Evolutionary conservation across 257 asterid species (phyloP).

Genomic region (Schizonepeta tenuifolia): DNA sequence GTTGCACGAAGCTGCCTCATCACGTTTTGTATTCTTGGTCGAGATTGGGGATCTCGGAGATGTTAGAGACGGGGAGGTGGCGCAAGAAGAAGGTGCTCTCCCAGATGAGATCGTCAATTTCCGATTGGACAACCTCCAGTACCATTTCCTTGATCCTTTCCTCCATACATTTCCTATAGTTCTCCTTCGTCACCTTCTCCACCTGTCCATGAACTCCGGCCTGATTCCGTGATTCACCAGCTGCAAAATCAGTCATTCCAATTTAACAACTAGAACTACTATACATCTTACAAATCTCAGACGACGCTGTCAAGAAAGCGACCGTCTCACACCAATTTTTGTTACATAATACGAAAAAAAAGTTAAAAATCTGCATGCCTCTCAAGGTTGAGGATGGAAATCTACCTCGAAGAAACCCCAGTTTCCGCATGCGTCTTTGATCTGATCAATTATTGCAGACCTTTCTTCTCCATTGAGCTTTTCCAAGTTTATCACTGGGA

Average conservation of each 20-base stretch:
- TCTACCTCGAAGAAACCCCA: constrained; percentile 70
- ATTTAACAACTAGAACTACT: no score
- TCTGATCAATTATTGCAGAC: constrained; percentile 43
- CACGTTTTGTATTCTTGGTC: constrained; percentile 55
- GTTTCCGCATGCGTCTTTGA: constrained; percentile 59
- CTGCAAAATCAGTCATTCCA: constrained; percentile 19
- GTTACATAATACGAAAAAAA: no score
- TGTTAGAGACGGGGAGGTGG: constrained; percentile 60
- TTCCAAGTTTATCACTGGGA: constrained; percentile 60
- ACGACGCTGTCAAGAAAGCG: no score
- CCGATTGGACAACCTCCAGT: constrained; percentile 54
- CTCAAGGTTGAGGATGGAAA: no score
- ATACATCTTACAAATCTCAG: no score
- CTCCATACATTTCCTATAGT: constrained; percentile 59
- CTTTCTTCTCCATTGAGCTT: constrained; percentile 55
- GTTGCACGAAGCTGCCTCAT: no score
- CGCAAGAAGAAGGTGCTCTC: constrained; percentile 67
- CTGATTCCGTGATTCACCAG: constrained; percentile 56
- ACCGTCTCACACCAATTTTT: no score
- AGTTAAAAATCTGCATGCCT: no score
- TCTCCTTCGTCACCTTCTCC: constrained; percentile 59
- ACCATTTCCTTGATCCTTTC: constrained; percentile 59
- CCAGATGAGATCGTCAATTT: constrained; percentile 63
- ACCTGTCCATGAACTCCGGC: constrained; percentile 58
- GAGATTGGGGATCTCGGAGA: constrained; percentile 56